A percentile compares a stretch with the other conserved stretches of the same genome.
These are phyloP conservation scores for Puccinia horiana DNA, from an alignment of 1,284 basidiomycete species.

Conservation along the genomic window DNA sequence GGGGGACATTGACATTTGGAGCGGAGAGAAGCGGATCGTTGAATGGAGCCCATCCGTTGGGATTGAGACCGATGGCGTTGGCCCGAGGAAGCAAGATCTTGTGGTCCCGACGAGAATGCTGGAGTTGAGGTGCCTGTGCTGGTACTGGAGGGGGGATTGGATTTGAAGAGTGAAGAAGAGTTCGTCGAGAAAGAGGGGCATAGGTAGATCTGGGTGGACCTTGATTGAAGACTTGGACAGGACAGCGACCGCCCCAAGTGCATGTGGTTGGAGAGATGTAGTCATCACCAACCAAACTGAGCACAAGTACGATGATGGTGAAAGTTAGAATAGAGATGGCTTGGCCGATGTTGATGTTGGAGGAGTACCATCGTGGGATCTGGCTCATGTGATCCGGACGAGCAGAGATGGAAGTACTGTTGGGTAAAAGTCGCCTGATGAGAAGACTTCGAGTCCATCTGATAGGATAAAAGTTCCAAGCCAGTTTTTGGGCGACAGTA, in stretches of 20 bases:
- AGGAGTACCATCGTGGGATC: slow-evolving; percentile 29
- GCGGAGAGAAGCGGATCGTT: slow-evolving; percentile 53
- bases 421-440: slow-evolving; percentile 20
- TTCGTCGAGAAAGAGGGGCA: slow-evolving; percentile 6
- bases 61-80: slow-evolving; percentile 51
- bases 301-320: slow-evolving; percentile 54
- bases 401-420: background rate
- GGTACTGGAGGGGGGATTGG: background rate
- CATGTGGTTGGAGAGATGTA: slow-evolving; percentile 67
- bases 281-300: slow-evolving; percentile 69
- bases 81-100: slow-evolving; percentile 36
- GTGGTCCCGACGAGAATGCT: background rate
- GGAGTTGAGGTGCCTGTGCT: slow-evolving; percentile 49
- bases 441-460: slow-evolving; percentile 16
- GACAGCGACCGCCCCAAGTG: slow-evolving; percentile 53
- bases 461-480: slow-evolving; percentile 6
- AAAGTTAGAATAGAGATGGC: slow-evolving; percentile 61
- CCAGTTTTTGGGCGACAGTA: background rate
- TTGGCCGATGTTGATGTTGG: slow-evolving; percentile 38
- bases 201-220: slow-evolving; percentile 42
- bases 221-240: slow-evolving; percentile 47
- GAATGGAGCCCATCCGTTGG: slow-evolving; percentile 55
- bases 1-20: slow-evolving; percentile 68
- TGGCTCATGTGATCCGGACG: background rate
- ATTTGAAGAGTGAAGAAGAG: background rate